Percentiles rank a stretch among this genome's conserved stretches.
phyloP scores from a whole-genome alignment of 2,329 filamentous ascomycete species.

The Rhynchosporium graminicola region DNA sequence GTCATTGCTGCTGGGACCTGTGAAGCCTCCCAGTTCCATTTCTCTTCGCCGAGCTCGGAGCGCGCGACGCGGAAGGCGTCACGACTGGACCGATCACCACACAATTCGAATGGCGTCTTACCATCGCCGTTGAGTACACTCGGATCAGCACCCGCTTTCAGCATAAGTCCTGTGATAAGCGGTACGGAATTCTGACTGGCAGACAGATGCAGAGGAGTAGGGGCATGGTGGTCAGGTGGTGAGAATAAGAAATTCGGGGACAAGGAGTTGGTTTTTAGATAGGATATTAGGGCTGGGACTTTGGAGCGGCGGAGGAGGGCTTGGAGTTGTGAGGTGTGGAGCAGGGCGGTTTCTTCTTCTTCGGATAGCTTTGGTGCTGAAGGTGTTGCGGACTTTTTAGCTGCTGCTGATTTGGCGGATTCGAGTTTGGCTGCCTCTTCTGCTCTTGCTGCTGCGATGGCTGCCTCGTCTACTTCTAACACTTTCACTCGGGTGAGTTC shows the following conservation, averaged over 20 bases:
- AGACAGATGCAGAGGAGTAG: constrained; percentile 80
- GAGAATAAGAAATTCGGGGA: constrained; percentile 73
- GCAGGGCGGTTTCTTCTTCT: constrained; percentile 76
- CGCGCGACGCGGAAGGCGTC: constrained; percentile 92
- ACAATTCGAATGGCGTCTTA: constrained; percentile 84
- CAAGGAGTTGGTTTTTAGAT: constrained; percentile 75
- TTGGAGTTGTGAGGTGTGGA: constrained; percentile 89
- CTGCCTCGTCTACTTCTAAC: constrained; percentile 70
- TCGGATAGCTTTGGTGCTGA: constrained; percentile 67
- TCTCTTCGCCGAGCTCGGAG: constrained; percentile 73
- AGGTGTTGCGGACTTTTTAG: constrained; percentile 47
- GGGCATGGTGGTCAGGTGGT: constrained; percentile 73
- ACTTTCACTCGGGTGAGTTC: constrained; percentile 92
- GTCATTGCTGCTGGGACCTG: constrained; percentile 72
- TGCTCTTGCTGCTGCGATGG: constrained; percentile 52
- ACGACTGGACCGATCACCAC: constrained; percentile 80
- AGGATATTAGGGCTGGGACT: constrained; percentile 81
- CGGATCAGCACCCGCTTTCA: constrained; percentile 75
- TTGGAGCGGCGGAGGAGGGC: constrained; percentile 88
- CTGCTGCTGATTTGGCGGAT: constrained; percentile 42
- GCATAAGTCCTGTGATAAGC: constrained; percentile 74
- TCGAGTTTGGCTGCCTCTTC: constrained; percentile 49
- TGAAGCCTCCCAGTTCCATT: constrained; percentile 77
- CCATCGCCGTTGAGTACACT: constrained; percentile 69
- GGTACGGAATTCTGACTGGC: constrained; percentile 77